Evolutionary conservation across 2,329 filamentous ascomycete genomes (phyloP).

Genomic region (Xylaria sp.): DNA sequence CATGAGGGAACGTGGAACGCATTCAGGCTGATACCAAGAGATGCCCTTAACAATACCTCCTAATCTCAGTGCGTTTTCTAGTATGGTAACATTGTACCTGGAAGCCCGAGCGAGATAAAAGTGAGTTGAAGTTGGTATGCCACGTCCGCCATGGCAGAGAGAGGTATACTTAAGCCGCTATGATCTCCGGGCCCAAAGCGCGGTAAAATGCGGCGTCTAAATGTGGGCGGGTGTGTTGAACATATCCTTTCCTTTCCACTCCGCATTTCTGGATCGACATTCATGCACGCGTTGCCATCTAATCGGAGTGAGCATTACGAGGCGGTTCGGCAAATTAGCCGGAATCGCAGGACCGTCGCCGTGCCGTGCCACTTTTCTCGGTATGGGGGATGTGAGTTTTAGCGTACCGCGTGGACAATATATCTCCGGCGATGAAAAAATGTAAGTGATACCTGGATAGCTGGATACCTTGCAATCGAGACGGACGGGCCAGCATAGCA

Average conservation of each 20-base stretch:
- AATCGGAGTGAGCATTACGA: constrained; percentile 3
- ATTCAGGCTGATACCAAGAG: constrained; percentile 28
- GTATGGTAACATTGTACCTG: background rate
- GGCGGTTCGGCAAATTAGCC: constrained; percentile 25
- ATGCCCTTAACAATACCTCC: too few relatives aligned
- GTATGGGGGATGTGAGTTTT: background rate
- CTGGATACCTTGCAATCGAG: background rate
- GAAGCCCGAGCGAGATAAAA: background rate
- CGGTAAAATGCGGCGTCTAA: constrained; percentile 31
- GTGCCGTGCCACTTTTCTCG: constrained; percentile 13
- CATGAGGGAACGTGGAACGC: background rate
- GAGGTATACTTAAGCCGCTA: background rate
- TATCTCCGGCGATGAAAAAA: background rate
- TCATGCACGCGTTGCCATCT: constrained; percentile 17
- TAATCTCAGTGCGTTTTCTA: background rate
- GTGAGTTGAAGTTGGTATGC: background rate
- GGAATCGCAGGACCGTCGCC: constrained; percentile 12
- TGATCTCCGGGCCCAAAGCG: constrained; percentile 20
- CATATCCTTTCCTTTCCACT: background rate
- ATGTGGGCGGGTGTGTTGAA: background rate
- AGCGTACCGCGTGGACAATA: background rate
- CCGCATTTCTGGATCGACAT: background rate
- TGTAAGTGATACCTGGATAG: background rate
- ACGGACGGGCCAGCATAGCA: too few relatives aligned
- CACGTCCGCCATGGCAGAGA: background rate